phyloP scores from a whole-genome alignment of 768 basidiomycete genomes.

The Mycena metata region DNA sequence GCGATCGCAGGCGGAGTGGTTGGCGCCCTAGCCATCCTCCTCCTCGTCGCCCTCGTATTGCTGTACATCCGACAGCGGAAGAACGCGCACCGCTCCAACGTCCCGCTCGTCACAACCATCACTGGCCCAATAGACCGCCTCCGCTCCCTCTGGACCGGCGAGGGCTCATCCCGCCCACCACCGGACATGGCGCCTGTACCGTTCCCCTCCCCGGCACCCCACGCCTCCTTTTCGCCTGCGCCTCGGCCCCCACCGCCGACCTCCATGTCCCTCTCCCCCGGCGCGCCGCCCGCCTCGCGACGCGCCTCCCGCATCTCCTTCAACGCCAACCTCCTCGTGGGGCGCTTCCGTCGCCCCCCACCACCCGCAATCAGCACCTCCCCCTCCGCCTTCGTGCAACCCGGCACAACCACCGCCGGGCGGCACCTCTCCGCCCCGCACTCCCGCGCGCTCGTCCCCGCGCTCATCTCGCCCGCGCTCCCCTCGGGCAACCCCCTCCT shows the following conservation, averaged over 20 bases:
- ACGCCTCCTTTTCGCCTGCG: conserved; percentile 5
- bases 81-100: conserved; percentile 39
- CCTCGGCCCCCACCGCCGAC: conserved; percentile 13
- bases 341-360: conserved; percentile 28
- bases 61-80: conserved; percentile 37
- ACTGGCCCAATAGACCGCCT: conserved; percentile 18
- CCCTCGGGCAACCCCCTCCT: conserved; percentile 35
- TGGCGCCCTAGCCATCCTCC: conserved; percentile 42
- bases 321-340: conserved; percentile 47
- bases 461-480: conserved; percentile 37
- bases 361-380: conserved; percentile 25
- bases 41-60: conserved; percentile 41
- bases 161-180: conserved; percentile 16
- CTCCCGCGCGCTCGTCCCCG: conserved; percentile 24
- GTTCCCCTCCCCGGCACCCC: conserved; percentile 24
- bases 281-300: conserved; percentile 7
- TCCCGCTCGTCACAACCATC: conserved; percentile 15
- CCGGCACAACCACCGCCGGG: neutral
- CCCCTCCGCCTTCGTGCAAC: neutral
- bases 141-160: conserved; percentile 17
- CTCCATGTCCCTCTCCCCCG: conserved; percentile 6
- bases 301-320: conserved; percentile 43
- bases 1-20: conserved; percentile 49
- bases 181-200: conserved; percentile 39
- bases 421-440: conserved; percentile 7